A percentile compares a stretch with the other conserved stretches of the same genome.
These are phyloP conservation scores for Anastatica hierochuntica DNA, from an alignment of 345 rosid species.

Conservation along the genomic window DNA sequence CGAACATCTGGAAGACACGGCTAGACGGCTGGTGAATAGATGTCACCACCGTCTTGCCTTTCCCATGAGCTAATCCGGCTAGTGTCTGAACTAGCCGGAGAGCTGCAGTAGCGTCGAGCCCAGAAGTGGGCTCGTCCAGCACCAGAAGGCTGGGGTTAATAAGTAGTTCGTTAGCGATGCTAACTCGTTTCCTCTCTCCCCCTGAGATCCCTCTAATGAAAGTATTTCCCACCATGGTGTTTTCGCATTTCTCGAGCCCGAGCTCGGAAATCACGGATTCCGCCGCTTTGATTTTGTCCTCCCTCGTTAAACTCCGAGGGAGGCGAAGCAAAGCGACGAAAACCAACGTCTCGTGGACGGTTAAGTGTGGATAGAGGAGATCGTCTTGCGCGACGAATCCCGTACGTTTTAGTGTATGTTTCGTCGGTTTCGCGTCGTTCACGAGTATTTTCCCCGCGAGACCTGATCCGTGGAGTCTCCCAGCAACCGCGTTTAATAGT, in stretches of 20 bases:
- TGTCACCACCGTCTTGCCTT: constrained; percentile 67
- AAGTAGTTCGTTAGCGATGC: constrained; percentile 84
- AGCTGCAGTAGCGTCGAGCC: constrained; percentile 89
- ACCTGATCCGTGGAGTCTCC: constrained; percentile 48
- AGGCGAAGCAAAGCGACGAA: constrained; percentile 72
- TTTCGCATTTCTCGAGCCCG: constrained; percentile 62
- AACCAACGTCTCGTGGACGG: constrained; percentile 79
- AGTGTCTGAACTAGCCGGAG: constrained; percentile 52
- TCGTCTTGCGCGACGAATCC: constrained; percentile 94
- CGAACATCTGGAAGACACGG: constrained; percentile 75
- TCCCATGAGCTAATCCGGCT: constrained; percentile 39
- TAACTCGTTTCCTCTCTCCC: constrained; percentile 87
- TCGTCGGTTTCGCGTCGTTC: constrained; percentile 40
- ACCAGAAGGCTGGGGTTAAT: constrained; percentile 74
- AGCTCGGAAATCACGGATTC: constrained; percentile 65
- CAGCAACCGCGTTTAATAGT: constrained; percentile 60
- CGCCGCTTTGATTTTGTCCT: constrained; percentile 46
- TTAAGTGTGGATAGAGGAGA: constrained; percentile 83
- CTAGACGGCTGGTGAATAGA: constrained; percentile 97
- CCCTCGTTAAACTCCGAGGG: constrained; percentile 33
- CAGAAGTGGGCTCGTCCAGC: constrained; percentile 91
- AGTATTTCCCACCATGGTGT: constrained; percentile 83
- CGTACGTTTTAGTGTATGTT: constrained; percentile 47
- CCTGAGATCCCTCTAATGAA: constrained; percentile 85
- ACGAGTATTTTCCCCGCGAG: constrained; percentile 62